Evolutionary conservation across 2,329 filamentous ascomycete genomes (phyloP), one percentile per base, ranked within the genome.

Genomic region (Ophiostoma quercus): DNA sequence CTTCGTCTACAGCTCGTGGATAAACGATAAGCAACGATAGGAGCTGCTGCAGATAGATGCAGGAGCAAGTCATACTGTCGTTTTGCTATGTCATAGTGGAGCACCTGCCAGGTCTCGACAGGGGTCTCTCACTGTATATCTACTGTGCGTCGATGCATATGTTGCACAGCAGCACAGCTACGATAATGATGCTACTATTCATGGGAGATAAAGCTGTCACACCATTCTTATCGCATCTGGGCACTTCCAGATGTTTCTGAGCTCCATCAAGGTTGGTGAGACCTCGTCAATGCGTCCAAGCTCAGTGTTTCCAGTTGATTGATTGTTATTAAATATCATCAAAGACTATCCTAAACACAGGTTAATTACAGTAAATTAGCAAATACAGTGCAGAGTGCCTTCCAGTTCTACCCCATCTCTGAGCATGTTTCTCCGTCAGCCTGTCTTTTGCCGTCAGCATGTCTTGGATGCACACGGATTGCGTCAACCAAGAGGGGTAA

Each of bases 51-150:
- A 47, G 43, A 47, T 7, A 47, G 43, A 57, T 25, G 51, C 11
- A 25, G 22, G 51, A 57, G 51, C 51, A 25, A 12, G n/a, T 22
- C 51, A 57, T 57, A 1, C 51, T 57, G n/a, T 22, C 22, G n/a
- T 25, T 57, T 6, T 57, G n/a, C 25, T 57, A 57, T 57, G 51
- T 57, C 51, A 57, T 57, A 57, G 51, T 57, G 51, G 51, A 9
- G 51, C 51, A 29, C n/a, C 3, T 57, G 51, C 22, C 51, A 54
- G 51, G 43, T 47, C 43, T 19, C 16, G 51, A 57, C 51, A 57
- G 51, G 51, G 51, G 51, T 57, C 51, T 25, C 22, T 25, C 51
- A 29, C n/a, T 25, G 51, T 57, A 51, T 22, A n/a, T 7, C 16
- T 25, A 57, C 51, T 25, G 51, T 57, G 51, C 16, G 43, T 47